A percentile compares a stretch with the other conserved stretches of the same genome.
These are phyloP conservation scores for Bifiguratus adelaidae DNA, from an alignment of 192 early-diverging fungal species.

Conservation along the genomic window DNA sequence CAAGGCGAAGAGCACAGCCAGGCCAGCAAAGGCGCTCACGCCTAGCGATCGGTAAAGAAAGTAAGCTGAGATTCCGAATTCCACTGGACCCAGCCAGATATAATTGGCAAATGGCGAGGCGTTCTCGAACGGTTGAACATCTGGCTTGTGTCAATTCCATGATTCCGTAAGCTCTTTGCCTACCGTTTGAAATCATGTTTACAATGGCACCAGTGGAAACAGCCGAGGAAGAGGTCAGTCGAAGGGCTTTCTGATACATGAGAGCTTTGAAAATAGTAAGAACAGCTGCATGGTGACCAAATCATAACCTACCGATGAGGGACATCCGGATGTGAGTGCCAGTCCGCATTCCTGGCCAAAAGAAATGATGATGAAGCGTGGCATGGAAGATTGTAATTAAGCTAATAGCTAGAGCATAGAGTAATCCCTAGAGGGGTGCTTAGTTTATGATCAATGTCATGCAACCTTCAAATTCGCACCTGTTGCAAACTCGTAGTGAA, in stretches of 20 bases:
- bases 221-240: conserved; percentile 20
- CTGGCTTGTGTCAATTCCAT: too few relatives aligned
- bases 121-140: conserved; percentile 27
- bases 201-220: conserved; percentile 24
- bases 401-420: conserved; percentile 18
- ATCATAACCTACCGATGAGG: conserved; percentile 9
- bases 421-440: background rate
- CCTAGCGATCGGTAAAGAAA: conserved; percentile 20
- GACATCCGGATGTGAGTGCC: conserved; percentile 17
- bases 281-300: background rate
- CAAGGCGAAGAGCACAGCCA: conserved; percentile 19
- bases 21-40: conserved; percentile 14
- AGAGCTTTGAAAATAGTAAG: conserved; percentile 6
- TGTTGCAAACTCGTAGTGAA: conserved; percentile 1
- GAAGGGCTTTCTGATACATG: conserved; percentile 25
- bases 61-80: conserved; percentile 15
- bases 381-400: conserved; percentile 23
- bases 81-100: conserved; percentile 21
- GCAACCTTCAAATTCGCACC: conserved; percentile 7
- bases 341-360: conserved; percentile 27
- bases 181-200: conserved; percentile 28
- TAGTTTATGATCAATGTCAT: background rate
- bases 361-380: conserved; percentile 25
- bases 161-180: too few relatives aligned
- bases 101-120: conserved; percentile 25